Conservation (phyloP, 768 basidiomycete genomes). For the Psilocybe azurescens region DNA sequence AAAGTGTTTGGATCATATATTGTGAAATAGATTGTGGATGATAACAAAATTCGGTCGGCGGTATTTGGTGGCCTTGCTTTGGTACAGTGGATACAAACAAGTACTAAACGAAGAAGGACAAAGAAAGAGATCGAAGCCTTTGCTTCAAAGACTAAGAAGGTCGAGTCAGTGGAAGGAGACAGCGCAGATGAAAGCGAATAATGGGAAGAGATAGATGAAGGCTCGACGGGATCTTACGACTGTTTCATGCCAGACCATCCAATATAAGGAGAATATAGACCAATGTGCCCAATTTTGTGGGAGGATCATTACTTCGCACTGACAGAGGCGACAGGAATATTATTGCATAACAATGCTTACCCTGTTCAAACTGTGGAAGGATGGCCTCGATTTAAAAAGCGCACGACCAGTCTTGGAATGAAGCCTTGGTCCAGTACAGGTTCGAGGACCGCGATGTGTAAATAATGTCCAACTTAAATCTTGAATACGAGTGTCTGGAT, state of each 20-base stretch:
- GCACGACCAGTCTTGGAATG: slow-evolving; percentile 25
- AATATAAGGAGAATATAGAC: background rate
- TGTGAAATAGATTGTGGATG: slow-evolving; percentile 31
- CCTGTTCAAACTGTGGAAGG: slow-evolving; percentile 34
- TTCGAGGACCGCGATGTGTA: slow-evolving; percentile 21
- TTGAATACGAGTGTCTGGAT: slow-evolving; percentile 41
- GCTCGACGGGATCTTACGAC: background rate
- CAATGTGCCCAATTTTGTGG: slow-evolving; percentile 34
- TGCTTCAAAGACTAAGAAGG: too few species aligned
- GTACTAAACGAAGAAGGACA: slow-evolving; percentile 3
- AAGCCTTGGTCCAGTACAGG: slow-evolving; percentile 19
- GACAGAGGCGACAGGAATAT: slow-evolving; percentile 34
- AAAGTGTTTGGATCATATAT: slow-evolving; percentile 19
- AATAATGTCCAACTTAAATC: slow-evolving; percentile 35
- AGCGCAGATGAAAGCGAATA: background rate
- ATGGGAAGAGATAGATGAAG: background rate
- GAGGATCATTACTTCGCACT: slow-evolving; percentile 29
- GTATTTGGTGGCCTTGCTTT: slow-evolving; percentile 22
- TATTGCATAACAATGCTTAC: slow-evolving; percentile 38
- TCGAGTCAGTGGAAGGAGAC: background rate
- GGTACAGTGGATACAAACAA: slow-evolving; percentile 33
- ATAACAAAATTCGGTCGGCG: slow-evolving; percentile 35
- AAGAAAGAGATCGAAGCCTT: slow-evolving; percentile 11
- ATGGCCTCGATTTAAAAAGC: slow-evolving; percentile 24
- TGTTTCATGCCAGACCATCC: slow-evolving; percentile 27